Percentiles rank a stretch among this genome's conserved stretches.
Conservation (phyloP, 768 basidiomycete genomes). For the Mrakia blollopis region DNA sequence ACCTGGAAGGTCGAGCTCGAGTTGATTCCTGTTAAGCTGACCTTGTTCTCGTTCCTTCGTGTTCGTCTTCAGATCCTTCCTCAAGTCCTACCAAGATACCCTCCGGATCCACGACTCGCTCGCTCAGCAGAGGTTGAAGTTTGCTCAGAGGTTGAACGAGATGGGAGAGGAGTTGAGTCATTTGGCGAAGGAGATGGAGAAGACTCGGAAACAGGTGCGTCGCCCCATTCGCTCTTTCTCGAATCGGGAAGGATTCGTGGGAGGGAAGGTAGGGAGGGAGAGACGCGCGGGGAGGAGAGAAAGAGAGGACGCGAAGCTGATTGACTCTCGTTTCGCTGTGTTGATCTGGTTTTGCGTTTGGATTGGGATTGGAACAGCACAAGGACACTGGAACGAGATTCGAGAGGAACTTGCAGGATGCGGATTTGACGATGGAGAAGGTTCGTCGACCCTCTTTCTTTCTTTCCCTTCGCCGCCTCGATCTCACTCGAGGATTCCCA, state of each 20-base stretch:
- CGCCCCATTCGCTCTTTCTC: background rate
- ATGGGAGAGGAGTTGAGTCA: constrained; percentile 92
- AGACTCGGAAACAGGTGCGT: constrained; percentile 76
- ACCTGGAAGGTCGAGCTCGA: background rate
- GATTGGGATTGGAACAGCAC: constrained; percentile 52
- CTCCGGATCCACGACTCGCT: constrained; percentile 84
- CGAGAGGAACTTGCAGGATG: constrained; percentile 81
- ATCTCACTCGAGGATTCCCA: too few relatives aligned
- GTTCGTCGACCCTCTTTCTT: constrained; percentile 34
- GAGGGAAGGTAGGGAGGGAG: background rate
- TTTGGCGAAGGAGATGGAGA: constrained; percentile 86
- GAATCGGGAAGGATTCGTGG: background rate
- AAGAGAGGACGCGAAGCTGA: background rate
- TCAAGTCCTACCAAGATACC: constrained; percentile 79
- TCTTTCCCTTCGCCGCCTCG: background rate
- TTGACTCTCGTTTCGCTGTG: too few relatives aligned
- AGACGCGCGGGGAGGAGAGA: background rate
- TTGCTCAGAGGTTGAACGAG: constrained; percentile 80
- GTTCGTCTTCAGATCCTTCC: constrained; percentile 49
- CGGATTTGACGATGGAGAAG: constrained; percentile 80
- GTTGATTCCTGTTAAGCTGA: too few relatives aligned
- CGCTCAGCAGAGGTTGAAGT: constrained; percentile 81
- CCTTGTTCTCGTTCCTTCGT: constrained; percentile 46
- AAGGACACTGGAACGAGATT: constrained; percentile 86
- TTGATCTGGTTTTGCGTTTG: background rate